Percentiles rank a stretch among this genome's conserved stretches.
These are phyloP conservation scores for Simplicillium aogashimaense DNA, from an alignment of 2,329 filamentous ascomycete genomes.

Conservation along the genomic window DNA sequence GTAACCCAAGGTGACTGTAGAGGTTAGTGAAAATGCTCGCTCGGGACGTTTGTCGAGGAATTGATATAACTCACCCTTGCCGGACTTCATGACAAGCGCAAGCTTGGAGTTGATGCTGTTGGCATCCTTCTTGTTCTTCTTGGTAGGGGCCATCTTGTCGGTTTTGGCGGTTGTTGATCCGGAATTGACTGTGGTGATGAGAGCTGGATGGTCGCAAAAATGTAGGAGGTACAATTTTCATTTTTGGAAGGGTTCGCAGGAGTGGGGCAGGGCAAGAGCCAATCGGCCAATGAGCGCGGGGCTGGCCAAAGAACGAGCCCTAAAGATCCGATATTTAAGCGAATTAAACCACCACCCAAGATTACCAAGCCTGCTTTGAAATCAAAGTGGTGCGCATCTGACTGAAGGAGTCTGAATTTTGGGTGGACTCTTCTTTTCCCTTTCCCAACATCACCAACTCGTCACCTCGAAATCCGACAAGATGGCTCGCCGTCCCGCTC, in stretches of 20 bases:
- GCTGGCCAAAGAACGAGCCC: slow-evolving; percentile 16
- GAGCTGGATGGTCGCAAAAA: slow-evolving; percentile 8
- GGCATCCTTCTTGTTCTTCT: slow-evolving; percentile 81
- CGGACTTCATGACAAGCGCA: slow-evolving; percentile 54
- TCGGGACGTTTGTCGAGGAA: background rate
- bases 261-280: slow-evolving; percentile 12
- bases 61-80: slow-evolving; percentile 56
- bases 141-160: slow-evolving; percentile 56
- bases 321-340: slow-evolving; percentile 29
- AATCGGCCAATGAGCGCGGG: slow-evolving; percentile 17
- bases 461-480: slow-evolving; percentile 54
- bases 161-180: slow-evolving; percentile 28
- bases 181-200: slow-evolving; percentile 11
- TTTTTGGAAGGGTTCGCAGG: slow-evolving; percentile 7
- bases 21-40: slow-evolving; percentile 6
- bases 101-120: slow-evolving; percentile 56
- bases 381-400: slow-evolving; percentile 28
- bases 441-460: slow-evolving; percentile 24
- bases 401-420: slow-evolving; percentile 8
- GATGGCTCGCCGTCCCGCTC: slow-evolving; percentile 98
- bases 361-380: slow-evolving; percentile 40
- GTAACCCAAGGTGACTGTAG: slow-evolving; percentile 29
- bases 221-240: slow-evolving; percentile 8
- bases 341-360: slow-evolving; percentile 16
- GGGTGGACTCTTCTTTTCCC: slow-evolving; percentile 16